Evolutionary conservation across 805 yeast genomes (phyloP), one percentile per base, ranked within the genome.

Genomic region (Saturnispora ahearnii): DNA sequence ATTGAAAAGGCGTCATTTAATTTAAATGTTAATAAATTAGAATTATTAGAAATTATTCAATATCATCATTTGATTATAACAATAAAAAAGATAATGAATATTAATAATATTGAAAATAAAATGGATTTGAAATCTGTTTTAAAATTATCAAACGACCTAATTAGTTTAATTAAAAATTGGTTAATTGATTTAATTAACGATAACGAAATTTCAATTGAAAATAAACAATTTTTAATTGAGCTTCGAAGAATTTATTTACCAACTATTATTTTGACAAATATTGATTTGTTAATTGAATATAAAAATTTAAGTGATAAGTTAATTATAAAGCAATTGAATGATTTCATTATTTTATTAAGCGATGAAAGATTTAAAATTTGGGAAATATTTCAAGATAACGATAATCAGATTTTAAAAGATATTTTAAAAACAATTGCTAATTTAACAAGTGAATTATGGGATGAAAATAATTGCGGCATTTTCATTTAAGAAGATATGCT

Each of bases 201-300:
- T 24, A 36, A 51, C 2, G 28, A 41, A 8, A 44, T 51, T 8
- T 41, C 41, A 21, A 49, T 55, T 3, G 55, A 58, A 4, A 80
- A 79, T 37, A 53, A 55, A 21, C 70, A 65, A 3, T 59, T 78
- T 3, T 72, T 76, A 47, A 65, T 65, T 42, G 82, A 77, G 47
- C 69, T 86, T 46, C 76, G 95, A 59, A 71, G 79, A 10, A 63
- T 79, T 18, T 89, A 87, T 63, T 75, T 87, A 6, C 96, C 97
- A 13, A 76, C 75, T 55, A 63, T 88, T 49, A 73, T 87, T 33
- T 77, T 84, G 49, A 86, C 84, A 57, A 68, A 85, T 46, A 78
- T 85, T 56, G 77, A 76, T 44, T 74, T 84, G 11, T 64, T 78
- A 41, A 64, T 73, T 9, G 72, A 70, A 24, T 76, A 79, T 8